These are phyloP conservation scores for Bacidia gigantensis DNA, from an alignment of 495 filamentous ascomycete genomes.

Conservation along the genomic window DNA sequence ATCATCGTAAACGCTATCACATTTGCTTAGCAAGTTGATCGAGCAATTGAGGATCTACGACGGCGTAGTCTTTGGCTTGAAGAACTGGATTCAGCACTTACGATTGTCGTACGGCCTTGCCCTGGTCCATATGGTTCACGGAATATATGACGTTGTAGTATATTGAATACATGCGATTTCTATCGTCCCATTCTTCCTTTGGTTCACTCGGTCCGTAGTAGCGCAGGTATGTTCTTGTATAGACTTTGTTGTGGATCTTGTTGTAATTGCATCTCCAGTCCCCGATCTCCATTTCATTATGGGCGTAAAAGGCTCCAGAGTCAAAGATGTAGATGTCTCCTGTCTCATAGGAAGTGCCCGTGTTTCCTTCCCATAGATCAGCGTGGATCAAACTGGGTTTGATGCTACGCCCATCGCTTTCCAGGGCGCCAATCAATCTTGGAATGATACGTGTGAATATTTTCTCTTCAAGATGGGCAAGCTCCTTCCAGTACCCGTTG, in stretches of 20 bases:
- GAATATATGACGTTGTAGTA: slow-evolving; percentile 11
- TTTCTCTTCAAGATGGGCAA: slow-evolving; percentile 15
- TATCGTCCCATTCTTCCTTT: slow-evolving; percentile 17
- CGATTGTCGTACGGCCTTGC: slow-evolving; percentile 5
- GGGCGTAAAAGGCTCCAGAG: slow-evolving; percentile 33
- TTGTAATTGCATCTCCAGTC: slow-evolving; percentile 13
- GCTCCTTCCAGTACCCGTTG: slow-evolving; percentile 22
- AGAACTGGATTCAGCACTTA: slow-evolving; percentile 1
- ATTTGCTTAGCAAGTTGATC: not conserved
- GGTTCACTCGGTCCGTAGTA: slow-evolving; percentile 10
- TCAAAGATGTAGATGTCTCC: slow-evolving; percentile 31
- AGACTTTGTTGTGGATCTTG: slow-evolving; percentile 7
- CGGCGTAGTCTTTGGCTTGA: not conserved
- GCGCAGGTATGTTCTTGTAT: slow-evolving; percentile 9
- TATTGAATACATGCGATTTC: slow-evolving; percentile 14
- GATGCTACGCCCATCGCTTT: slow-evolving; percentile 26
- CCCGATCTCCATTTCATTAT: slow-evolving; percentile 30
- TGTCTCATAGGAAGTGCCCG: slow-evolving; percentile 22
- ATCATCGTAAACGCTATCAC: slow-evolving; percentile 12
- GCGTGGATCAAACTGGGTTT: slow-evolving; percentile 35
- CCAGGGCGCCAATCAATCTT: slow-evolving; percentile 26
- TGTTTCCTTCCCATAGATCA: slow-evolving; percentile 37
- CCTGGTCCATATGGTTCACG: slow-evolving; percentile 9
- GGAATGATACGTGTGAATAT: slow-evolving; percentile 28
- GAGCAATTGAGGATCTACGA: not conserved